phyloP scores from a whole-genome alignment of 2,329 filamentous ascomycete genomes.

The Cordyceps farinosa region DNA sequence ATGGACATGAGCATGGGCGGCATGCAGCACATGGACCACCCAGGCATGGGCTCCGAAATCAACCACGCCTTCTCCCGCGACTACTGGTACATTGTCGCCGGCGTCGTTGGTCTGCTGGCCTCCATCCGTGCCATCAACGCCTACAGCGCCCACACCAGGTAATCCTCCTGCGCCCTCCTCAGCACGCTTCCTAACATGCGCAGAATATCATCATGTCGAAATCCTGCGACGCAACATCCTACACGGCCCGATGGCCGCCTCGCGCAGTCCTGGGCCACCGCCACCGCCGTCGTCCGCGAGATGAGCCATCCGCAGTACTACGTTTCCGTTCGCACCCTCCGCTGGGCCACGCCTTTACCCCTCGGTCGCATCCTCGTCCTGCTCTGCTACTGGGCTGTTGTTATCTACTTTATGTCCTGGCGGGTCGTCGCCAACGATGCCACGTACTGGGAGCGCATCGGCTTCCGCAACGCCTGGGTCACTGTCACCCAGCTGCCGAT shows the following conservation, averaged over 20 bases:
- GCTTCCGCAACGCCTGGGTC: constrained; percentile 66
- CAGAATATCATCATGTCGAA: constrained; percentile 46
- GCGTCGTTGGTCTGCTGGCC: constrained; percentile 42
- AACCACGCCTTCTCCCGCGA: constrained; percentile 51
- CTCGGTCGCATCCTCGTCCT: constrained; percentile 54
- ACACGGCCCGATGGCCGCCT: constrained; percentile 47
- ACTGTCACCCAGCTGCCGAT: constrained; percentile 62
- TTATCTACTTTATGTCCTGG: constrained; percentile 55
- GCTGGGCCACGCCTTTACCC: constrained; percentile 57
- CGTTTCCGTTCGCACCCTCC: constrained; percentile 42
- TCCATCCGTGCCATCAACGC: constrained; percentile 42
- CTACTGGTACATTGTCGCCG: constrained; percentile 58
- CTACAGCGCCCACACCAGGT: constrained; percentile 43
- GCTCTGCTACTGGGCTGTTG: constrained; percentile 54
- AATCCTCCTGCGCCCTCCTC: not conserved
- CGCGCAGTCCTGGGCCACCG: constrained; percentile 54
- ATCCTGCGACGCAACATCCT: constrained; percentile 44
- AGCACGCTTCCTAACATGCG: not conserved
- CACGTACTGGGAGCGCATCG: constrained; percentile 61
- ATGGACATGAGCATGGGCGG: constrained; percentile 30
- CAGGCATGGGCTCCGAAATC: constrained; percentile 38
- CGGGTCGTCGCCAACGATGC: constrained; percentile 48
- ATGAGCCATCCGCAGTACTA: constrained; percentile 53
- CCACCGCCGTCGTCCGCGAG: constrained; percentile 56
- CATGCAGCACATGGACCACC: constrained; percentile 30